Conservation (phyloP, 164 flowering plant genomes). For the Umbilicus rupestris region DNA sequence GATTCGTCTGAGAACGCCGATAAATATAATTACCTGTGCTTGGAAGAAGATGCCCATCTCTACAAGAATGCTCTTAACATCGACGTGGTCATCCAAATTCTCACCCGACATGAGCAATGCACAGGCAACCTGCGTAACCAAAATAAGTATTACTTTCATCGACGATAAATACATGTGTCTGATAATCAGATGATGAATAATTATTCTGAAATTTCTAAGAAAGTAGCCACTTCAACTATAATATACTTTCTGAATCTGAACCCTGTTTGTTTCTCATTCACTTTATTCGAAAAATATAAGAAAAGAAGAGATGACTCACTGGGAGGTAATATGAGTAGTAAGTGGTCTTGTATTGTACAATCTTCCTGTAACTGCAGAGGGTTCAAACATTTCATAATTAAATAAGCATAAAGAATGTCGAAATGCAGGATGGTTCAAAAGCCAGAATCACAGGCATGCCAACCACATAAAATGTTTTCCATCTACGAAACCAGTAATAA, state of each 20-base stretch:
- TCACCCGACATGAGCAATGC: slow-evolving; percentile 85
- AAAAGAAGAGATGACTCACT: slow-evolving; percentile 35
- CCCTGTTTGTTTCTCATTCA: neutral
- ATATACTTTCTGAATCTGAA: neutral
- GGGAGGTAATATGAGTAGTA: slow-evolving; percentile 95
- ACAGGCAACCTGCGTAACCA: slow-evolving; percentile 65
- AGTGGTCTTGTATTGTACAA: slow-evolving; percentile 94
- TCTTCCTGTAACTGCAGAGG: slow-evolving; percentile 74
- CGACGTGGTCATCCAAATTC: slow-evolving; percentile 59
- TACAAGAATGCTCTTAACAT: slow-evolving; percentile 66
- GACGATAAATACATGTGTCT: too few species aligned
- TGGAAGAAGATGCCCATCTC: slow-evolving; percentile 96
- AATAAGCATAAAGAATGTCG: neutral
- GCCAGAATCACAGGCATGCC: too few species aligned
- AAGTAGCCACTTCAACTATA: too few species aligned
- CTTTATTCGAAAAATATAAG: neutral
- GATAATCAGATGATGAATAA: too few species aligned
- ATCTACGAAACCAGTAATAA: neutral
- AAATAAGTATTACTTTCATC: neutral
- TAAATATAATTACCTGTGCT: slow-evolving; percentile 63
- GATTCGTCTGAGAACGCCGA: neutral
- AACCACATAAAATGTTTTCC: too few species aligned
- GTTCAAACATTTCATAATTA: neutral
- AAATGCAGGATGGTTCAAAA: neutral
- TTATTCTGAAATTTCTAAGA: too few species aligned